Conservation (phyloP, 2,329 filamentous ascomycete genomes). For the Pseudofabraea citricarpa region DNA sequence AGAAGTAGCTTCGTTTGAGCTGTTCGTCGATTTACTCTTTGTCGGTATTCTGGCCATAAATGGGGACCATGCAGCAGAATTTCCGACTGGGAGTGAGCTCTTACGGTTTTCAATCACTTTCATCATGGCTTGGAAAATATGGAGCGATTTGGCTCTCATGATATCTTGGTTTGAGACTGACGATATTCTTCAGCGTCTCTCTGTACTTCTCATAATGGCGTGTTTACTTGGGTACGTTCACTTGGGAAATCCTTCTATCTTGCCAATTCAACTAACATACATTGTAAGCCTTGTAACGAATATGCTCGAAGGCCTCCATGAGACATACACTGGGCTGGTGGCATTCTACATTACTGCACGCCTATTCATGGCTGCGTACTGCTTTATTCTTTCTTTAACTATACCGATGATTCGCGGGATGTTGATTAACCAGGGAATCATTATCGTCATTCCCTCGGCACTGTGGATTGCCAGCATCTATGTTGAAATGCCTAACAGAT, state of each 20-base stretch:
- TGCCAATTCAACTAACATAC: constrained; percentile 2
- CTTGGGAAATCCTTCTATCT: too few species aligned
- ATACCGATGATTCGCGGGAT: constrained; percentile 54
- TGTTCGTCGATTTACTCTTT: constrained; percentile 61
- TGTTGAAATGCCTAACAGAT: constrained; percentile 46
- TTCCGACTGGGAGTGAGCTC: constrained; percentile 49
- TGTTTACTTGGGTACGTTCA: constrained; percentile 51
- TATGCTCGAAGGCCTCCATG: constrained; percentile 50
- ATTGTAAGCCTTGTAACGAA: constrained; percentile 50
- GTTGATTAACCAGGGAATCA: constrained; percentile 44
- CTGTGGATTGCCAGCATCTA: constrained; percentile 59
- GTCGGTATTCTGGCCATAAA: constrained; percentile 54
- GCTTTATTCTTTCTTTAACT: constrained; percentile 38
- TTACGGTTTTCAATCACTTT: constrained; percentile 57
- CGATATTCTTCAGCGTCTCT: constrained; percentile 53
- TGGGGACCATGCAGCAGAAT: constrained; percentile 54
- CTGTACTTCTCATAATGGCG: constrained; percentile 55
- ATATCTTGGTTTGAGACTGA: constrained; percentile 58
- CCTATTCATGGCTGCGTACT: constrained; percentile 46
- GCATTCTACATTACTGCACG: constrained; percentile 56
- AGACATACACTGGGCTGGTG: constrained; percentile 54
- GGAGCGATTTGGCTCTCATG: constrained; percentile 52
- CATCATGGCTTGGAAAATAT: constrained; percentile 55
- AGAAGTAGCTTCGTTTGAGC: constrained; percentile 59
- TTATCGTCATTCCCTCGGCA: constrained; percentile 41